A percentile compares a stretch with the other conserved stretches of the same genome.
Evolutionary conservation across 1,284 basidiomycete species (phyloP).

Genomic region (Anthracocystis setariae): DNA sequence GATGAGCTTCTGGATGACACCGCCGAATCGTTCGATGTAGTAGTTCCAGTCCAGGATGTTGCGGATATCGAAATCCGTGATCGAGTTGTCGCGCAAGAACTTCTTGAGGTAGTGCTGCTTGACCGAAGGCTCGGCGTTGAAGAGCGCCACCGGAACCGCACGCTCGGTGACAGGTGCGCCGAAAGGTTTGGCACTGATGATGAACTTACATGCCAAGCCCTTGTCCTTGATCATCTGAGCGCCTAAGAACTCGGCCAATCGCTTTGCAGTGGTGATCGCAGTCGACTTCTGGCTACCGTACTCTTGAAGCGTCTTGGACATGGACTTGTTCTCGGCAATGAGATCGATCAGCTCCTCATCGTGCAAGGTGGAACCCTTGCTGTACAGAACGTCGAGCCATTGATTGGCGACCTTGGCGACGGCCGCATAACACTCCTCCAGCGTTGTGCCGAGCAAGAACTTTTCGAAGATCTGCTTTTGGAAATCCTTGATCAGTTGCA

Average conservation of each 20-base stretch:
- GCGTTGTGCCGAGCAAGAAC: conserved; percentile 90
- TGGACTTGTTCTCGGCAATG: conserved; percentile 97
- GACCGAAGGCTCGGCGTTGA: conserved; percentile 90
- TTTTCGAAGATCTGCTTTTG: conserved; percentile 98
- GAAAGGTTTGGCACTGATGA: conserved; percentile 92
- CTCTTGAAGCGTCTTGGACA: conserved; percentile 96
- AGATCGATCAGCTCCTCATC: conserved; percentile 96
- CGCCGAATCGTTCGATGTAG: conserved; percentile 96
- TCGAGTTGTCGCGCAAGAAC: conserved; percentile 93
- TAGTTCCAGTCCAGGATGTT: conserved; percentile 98
- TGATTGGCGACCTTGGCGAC: conserved; percentile 94
- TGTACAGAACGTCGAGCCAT: conserved; percentile 96
- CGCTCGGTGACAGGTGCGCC: conserved; percentile 97
- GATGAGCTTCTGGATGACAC: conserved; percentile 98
- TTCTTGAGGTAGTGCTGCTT: conserved; percentile 91
- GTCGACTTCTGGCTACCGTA: conserved; percentile 97
- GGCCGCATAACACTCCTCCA: conserved; percentile 92
- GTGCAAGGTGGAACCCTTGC: conserved; percentile 81
- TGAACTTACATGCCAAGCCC: conserved; percentile 97
- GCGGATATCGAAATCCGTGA: conserved; percentile 89
- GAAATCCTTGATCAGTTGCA: conserved; percentile 99
- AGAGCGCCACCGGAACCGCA: conserved; percentile 97
- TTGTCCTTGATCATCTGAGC: conserved; percentile 99
- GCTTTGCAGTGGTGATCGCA: conserved; percentile 93
- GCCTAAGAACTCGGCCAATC: conserved; percentile 95